Base-by-base conservation (phyloP, 73 alveolate genomes). In the Halteria grandinella region DNA sequence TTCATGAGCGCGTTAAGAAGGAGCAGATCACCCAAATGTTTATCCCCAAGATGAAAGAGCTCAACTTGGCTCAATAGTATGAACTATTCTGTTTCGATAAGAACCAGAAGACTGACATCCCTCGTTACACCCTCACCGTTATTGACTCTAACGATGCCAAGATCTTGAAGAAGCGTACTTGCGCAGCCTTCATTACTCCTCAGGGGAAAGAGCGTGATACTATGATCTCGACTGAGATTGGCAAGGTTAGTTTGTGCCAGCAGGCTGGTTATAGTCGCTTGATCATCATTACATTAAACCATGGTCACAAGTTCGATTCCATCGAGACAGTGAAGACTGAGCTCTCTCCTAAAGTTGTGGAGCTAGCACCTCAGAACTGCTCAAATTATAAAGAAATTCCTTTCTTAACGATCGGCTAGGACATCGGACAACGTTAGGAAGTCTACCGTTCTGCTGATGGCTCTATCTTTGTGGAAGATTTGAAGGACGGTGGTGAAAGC, bases 101-200 rank as follows among this genome's bases (percentile, higher is more conserved):
- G 60, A 53, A 55, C 11, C 50, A 54, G 8, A 8, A 8, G 54
- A 7, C n/a, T n/a, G n/a, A 14, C 4, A 54, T 54, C n/a, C 75
- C 85, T 5, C 51, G 70, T 31, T 71, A 71, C 25, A 54, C 75
- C 18, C 17, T 71, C 14, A 71, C 69, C 3, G 69, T 71, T 3
- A 60, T 71, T 7, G 85, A 71, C 74, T 51, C 75, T 21, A 55
- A 71, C 20, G 74, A 71, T 55, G 39, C 27, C 1, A 33, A 51
- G 29, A 25, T 71, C 20, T 47, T 71, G 4, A 71, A 54, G 37
- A 55, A 71, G 57, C 25, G 85, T 53, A 71, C 69, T 53, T 48
- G 74, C 18, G 85, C 62, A 27, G 85, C 74, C 15, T 71, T 53
- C 59, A 71, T 71, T 25, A 48, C 74, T 32, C 85, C 85, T n/a